These are phyloP conservation scores for Eucalyptus sp. DNA, from an alignment of 345 rosid genomes.

Conservation along the genomic window DNA sequence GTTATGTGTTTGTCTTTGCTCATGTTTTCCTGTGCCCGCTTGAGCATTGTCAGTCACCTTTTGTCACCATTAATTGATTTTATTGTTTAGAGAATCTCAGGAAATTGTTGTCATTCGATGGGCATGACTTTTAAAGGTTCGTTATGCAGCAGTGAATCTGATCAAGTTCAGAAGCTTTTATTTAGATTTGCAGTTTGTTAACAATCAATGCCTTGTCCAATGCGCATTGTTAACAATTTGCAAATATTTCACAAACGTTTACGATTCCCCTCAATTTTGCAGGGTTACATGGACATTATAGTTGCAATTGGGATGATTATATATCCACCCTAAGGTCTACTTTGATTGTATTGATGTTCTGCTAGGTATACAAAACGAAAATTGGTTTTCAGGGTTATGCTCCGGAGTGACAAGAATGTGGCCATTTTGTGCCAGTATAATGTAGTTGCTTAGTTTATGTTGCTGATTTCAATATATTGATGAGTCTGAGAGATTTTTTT, in stretches of 20 bases:
- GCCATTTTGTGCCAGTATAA: not conserved
- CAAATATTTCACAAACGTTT: not conserved
- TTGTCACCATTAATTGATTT: not conserved
- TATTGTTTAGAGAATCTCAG: not conserved
- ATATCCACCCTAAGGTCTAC: not conserved
- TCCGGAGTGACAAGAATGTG: not conserved
- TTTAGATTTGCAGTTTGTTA: not conserved
- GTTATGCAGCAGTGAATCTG: not conserved
- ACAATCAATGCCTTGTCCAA: not conserved
- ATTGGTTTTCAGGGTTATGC: not conserved
- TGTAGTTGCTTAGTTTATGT: not conserved
- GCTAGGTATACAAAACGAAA: not conserved
- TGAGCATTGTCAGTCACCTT: not conserved
- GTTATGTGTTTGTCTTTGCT: not conserved
- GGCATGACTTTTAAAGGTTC: not conserved
- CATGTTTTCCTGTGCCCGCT: not conserved
- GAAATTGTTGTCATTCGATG: not conserved
- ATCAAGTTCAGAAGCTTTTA: not conserved
- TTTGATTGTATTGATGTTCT: not conserved
- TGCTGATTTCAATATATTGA: not conserved
- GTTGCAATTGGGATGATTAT: not conserved
- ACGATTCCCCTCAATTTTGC: not conserved
- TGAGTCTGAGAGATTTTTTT: not conserved
- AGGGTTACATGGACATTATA: not conserved
- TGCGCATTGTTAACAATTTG: not conserved